Evolutionary conservation across 495 filamentous ascomycete genomes (phyloP).

Genomic region (Parathielavia appendiculata): DNA sequence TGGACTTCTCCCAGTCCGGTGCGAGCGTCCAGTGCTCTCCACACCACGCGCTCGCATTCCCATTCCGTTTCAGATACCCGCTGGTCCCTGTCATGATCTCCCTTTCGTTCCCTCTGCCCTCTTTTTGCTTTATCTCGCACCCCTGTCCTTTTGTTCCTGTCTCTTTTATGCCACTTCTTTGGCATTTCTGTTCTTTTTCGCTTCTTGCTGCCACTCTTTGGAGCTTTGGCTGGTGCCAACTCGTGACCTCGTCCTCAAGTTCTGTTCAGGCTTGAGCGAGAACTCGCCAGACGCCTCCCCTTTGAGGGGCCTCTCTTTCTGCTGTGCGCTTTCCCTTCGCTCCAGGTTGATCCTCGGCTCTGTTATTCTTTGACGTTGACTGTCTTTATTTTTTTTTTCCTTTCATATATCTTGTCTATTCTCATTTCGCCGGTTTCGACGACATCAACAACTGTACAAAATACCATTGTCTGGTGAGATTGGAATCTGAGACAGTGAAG

Average conservation of each 20-base stretch:
- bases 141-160: conserved; percentile 4
- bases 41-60: conserved; percentile 20
- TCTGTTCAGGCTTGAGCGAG: conserved; percentile 9
- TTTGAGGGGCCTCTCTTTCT: conserved; percentile 23
- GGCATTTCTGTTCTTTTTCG: conserved; percentile 13
- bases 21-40: not conserved
- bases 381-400: conserved; percentile 26
- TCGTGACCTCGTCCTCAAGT: conserved; percentile 6
- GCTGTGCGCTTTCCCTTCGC: conserved; percentile 40
- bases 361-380: conserved; percentile 25
- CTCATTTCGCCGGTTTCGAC: conserved; percentile 29
- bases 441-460: conserved; percentile 8
- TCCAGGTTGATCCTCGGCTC: conserved; percentile 52
- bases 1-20: not conserved
- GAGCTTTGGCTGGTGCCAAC: conserved; percentile 17
- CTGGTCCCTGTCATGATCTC: conserved; percentile 14
- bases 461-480: not conserved
- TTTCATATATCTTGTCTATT: conserved; percentile 13
- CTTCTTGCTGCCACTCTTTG: conserved; percentile 18
- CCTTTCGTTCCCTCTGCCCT: conserved; percentile 1
- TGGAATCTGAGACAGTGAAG: not conserved
- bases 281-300: conserved; percentile 1
- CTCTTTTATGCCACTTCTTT: conserved; percentile 15
- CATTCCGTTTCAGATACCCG: conserved; percentile 36
- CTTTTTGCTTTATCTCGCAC: conserved; percentile 13